These are phyloP conservation scores for Mikania micrantha DNA, from an alignment of 129 eudicot species.

Conservation along the genomic window DNA sequence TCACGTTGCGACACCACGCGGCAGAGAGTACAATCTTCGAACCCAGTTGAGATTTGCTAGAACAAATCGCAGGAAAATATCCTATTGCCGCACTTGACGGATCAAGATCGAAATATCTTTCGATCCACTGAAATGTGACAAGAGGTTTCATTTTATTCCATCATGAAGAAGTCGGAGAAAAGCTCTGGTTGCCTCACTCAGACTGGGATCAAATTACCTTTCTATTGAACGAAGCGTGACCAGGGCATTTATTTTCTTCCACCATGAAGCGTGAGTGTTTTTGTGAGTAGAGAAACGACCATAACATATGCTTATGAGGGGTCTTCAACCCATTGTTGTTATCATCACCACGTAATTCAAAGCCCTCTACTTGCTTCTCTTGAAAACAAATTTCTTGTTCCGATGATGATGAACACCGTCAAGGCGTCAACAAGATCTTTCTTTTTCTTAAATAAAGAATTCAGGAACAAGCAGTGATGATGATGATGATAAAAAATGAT, in stretches of 20 bases:
- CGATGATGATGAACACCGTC: background rate
- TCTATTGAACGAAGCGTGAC: no score
- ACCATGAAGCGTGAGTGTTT: slow-evolving; percentile 28
- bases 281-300: slow-evolving; percentile 63
- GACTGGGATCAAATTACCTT: no score
- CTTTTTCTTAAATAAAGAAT: slow-evolving; percentile 65
- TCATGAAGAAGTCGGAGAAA: slow-evolving; percentile 15
- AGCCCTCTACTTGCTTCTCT: slow-evolving; percentile 59
- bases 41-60: slow-evolving; percentile 81
- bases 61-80: slow-evolving; percentile 91
- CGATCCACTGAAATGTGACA: slow-evolving; percentile 43
- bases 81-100: slow-evolving; percentile 95
- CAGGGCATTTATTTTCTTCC: no score
- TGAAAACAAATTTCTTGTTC: slow-evolving; percentile 32
- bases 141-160: slow-evolving; percentile 52
- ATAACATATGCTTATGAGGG: slow-evolving; percentile 51
- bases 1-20: slow-evolving; percentile 90
- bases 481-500: slow-evolving; percentile 7
- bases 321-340: slow-evolving; percentile 16
- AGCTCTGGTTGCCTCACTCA: no score
- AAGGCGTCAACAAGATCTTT: slow-evolving; percentile 15
- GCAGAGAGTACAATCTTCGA: slow-evolving; percentile 87
- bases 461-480: slow-evolving; percentile 31
- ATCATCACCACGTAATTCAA: slow-evolving; percentile 25
- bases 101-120: slow-evolving; percentile 86